Evolutionary conservation across 352 stramenopile species (phyloP), one percentile per base, ranked within the genome.

Genomic region (Pythium diclinum): DNA sequence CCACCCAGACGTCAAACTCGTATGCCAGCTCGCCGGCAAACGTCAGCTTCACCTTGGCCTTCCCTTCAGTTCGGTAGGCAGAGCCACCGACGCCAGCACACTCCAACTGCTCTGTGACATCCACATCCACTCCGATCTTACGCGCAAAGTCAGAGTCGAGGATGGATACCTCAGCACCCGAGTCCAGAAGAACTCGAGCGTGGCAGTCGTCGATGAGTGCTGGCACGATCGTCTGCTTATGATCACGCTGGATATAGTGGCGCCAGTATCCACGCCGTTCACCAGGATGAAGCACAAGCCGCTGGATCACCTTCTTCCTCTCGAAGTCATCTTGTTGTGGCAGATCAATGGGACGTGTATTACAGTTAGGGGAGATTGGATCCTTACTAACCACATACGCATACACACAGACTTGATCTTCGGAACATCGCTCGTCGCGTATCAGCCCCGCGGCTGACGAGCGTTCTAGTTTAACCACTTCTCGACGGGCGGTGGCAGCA

Each of bases 231-330:
- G 63, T 66, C 38, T 79, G 61, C 11, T 59, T 54, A 14, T 73
- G 67, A 33, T 25, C 36, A 48, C 75, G 73, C 14, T 59, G 32
- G 1, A 59, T 32, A 19, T 65, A 63, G 47, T 74, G 21, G 11
- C 61, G 52, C 67, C 67, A 74, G 25, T 67, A 77, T 0, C 66
- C 66, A 2, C 67, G 60, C 7, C 58, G 55, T 25, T 73, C 67
- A 6, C 72, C 72, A 0, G 34, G 56, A 3, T 36, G 17, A 0
- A 79, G 23, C 3, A 56, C 25, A 17, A 78, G 36, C 0, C 62
- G 44, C 32, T 69, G 63, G 1, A 63, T 33, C 9, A 48, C 14
- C 47, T 52, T 52, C 9, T 2, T 23, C 21, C 61, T 25, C n/a
- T 68, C 52, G 32, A 54, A 59, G 36, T 66, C 59, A n/a, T n/a